Evolutionary conservation across 805 yeast genomes (phyloP), one percentile per base, ranked within the genome.

Genomic region (Metschnikowia borealis): DNA sequence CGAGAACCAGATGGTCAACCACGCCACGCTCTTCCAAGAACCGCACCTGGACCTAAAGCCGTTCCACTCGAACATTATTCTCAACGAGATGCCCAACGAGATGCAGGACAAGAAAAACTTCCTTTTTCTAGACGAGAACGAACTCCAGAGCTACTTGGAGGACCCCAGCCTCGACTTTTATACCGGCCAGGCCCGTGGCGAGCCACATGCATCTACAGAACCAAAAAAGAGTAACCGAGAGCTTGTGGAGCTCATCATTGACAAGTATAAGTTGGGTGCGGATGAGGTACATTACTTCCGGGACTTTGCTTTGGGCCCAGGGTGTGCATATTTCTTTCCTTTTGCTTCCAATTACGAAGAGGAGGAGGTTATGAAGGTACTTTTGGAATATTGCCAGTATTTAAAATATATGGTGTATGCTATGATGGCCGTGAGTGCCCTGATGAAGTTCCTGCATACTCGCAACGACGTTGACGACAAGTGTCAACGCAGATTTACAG

Each of bases 341-440:
- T 58, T 58, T 39, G 56, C 54, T 5, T 36, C 54, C 31, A 50
- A 40, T 38, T 34, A 39, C 20, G 50, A 49, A 31, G 47, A 53
- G 38, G 52, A 57, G 44, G 54, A 53, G 52, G 59, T 58, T 18
- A 53, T 55, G 51, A 53, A 48, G 18, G 58, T 57, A n/a, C 51
- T 58, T 23, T 49, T 58, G 11, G 60, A 56, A 48, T 58, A 58
- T 37, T 55, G 52, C 57, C 46, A 49, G 51, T 55, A 51, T 35
- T 54, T 58, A 37, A 58, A 58, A 47, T 58, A 53, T 43, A 41
- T 58, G 52, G 57, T 53, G 20, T 58, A 58, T 26, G 61, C 61
- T 14, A 41, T 58, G 46, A 58, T 58, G 50, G 57, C 60, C 7
- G 47, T 56, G 33, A 47, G 55, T 31, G 61, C 60, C 15, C 45